These are phyloP conservation scores for Clarireedia homoeocarpa DNA, from an alignment of 2,329 filamentous ascomycete genomes.

Conservation along the genomic window DNA sequence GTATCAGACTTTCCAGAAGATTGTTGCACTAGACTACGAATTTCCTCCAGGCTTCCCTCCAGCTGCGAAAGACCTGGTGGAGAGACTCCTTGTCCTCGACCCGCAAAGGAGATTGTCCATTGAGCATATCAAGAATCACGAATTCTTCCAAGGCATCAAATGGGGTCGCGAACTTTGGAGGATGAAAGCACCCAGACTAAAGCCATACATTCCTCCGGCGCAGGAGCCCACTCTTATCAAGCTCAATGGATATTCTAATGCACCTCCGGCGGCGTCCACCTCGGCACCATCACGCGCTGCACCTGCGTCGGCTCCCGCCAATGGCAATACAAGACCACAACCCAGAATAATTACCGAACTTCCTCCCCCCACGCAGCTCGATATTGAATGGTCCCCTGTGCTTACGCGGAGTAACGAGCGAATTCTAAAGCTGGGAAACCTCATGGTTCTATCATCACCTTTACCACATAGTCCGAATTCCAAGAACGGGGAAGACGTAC, in stretches of 20 bases:
- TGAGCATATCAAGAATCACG: constrained; percentile 93
- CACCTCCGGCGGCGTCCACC: constrained; percentile 17
- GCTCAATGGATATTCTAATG: constrained; percentile 45
- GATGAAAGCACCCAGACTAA: constrained; percentile 78
- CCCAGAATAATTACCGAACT: constrained; percentile 87
- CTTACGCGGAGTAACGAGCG: constrained; percentile 85
- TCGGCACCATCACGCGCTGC: constrained; percentile 25
- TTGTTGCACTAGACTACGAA: constrained; percentile 87
- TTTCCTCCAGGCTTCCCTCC: constrained; percentile 85
- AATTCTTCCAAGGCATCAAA: constrained; percentile 81
- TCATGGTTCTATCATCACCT: constrained; percentile 75
- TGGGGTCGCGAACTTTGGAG: constrained; percentile 87
- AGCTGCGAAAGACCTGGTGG: constrained; percentile 80
- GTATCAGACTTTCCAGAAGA: constrained; percentile 97
- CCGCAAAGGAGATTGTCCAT: constrained; percentile 77
- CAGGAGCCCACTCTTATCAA: constrained; percentile 70
- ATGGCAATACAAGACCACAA: constrained; percentile 48
- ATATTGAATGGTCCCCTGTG: constrained; percentile 98
- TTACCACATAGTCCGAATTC: constrained; percentile 66
- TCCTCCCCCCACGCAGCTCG: constrained; percentile 89
- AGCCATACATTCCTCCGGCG: constrained; percentile 70
- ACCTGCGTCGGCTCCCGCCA: constrained; percentile 30
- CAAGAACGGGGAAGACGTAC: constrained; percentile 62
- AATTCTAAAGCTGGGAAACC: constrained; percentile 87
- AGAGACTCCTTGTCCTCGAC: constrained; percentile 83